phyloP scores from a whole-genome alignment of 345 rosid species.

The Salix viminalis region DNA sequence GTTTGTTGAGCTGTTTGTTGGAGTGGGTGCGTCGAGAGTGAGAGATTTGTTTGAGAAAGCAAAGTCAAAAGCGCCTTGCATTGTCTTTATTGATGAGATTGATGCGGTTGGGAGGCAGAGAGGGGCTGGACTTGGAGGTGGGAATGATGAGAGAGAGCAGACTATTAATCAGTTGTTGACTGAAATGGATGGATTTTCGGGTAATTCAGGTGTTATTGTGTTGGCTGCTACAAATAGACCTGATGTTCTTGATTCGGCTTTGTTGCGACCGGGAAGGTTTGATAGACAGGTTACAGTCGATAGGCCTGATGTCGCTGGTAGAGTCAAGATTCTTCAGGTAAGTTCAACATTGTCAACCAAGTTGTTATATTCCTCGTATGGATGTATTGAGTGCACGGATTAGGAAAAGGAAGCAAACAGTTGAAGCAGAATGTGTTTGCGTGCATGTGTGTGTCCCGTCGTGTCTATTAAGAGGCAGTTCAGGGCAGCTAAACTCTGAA shows the following conservation, averaged over 20 bases:
- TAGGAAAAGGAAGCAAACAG: not conserved
- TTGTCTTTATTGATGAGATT: constrained; percentile 86
- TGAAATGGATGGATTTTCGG: constrained; percentile 91
- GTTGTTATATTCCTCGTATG: not conserved
- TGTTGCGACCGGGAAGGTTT: constrained; percentile 88
- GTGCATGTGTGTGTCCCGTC: not conserved
- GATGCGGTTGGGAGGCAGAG: constrained; percentile 92
- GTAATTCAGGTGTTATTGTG: constrained; percentile 84
- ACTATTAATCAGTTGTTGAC: constrained; percentile 79
- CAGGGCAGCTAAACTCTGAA: not conserved
- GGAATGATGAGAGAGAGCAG: constrained; percentile 92
- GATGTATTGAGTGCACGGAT: not conserved
- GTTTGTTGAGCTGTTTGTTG: constrained; percentile 81
- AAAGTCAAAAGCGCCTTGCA: constrained; percentile 71
- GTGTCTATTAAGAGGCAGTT: not conserved
- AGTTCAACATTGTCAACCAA: not conserved
- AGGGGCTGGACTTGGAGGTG: constrained; percentile 94
- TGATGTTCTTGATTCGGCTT: constrained; percentile 75
- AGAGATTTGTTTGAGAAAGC: constrained; percentile 88
- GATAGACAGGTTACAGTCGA: constrained; percentile 86
- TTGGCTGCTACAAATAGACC: constrained; percentile 90
- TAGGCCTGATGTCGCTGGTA: constrained; percentile 91
- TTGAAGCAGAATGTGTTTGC: not conserved
- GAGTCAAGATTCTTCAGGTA: constrained; percentile 90
- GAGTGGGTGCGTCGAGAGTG: constrained; percentile 87